phyloP scores from a whole-genome alignment of 371 early-diverging fungal genomes.

The Basidiobolus meristosporus region DNA sequence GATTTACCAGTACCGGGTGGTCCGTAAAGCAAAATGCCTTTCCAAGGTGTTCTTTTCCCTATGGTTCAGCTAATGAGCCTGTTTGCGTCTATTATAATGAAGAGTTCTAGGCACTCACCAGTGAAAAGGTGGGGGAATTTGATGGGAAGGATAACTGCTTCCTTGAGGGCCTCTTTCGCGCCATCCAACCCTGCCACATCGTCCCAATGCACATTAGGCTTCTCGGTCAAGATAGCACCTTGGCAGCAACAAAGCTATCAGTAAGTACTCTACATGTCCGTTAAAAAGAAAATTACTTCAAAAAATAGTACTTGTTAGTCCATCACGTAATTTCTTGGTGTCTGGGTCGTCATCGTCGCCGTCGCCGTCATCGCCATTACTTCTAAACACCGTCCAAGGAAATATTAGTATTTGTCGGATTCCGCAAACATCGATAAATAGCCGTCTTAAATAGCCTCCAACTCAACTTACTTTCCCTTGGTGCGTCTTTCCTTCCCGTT shows the following conservation, averaged over 20 bases:
- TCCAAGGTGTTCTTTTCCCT: constrained; percentile 89
- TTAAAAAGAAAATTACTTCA: background rate
- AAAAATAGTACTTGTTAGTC: constrained; percentile 30
- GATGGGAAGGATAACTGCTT: constrained; percentile 96
- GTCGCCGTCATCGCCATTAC: constrained; percentile 22
- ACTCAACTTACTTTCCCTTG: constrained; percentile 22
- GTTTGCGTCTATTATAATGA: background rate
- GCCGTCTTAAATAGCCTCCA: too few species aligned
- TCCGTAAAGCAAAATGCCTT: constrained; percentile 94
- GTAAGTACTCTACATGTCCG: background rate
- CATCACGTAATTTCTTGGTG: constrained; percentile 66
- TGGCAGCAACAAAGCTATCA: constrained; percentile 3
- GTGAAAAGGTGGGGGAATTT: constrained; percentile 93
- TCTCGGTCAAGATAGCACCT: constrained; percentile 82
- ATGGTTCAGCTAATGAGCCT: constrained; percentile 1
- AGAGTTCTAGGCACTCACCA: constrained; percentile 15
- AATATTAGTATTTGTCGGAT: background rate
- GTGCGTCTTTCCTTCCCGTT: constrained; percentile 19
- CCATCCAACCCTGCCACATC: constrained; percentile 97
- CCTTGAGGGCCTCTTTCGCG: constrained; percentile 96
- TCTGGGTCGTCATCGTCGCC: constrained; percentile 79
- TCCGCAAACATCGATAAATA: background rate
- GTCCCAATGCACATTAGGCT: constrained; percentile 88
- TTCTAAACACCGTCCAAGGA: constrained; percentile 8
- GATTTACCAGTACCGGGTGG: constrained; percentile 98